Base-by-base conservation (phyloP, 2,329 filamentous ascomycete genomes). In the Albophoma yamanashiensis region DNA sequence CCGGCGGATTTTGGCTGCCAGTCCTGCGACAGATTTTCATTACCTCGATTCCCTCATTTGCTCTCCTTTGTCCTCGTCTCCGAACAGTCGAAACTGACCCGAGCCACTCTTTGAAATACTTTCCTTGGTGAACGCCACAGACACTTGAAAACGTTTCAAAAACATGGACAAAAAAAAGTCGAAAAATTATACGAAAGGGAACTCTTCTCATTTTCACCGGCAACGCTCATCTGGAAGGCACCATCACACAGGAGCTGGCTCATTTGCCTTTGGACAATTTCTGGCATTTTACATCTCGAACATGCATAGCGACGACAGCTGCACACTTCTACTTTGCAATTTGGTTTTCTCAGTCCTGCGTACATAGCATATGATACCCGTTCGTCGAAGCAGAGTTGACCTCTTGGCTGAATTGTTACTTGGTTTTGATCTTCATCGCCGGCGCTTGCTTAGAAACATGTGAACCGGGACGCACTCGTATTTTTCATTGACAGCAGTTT, bases 31-130 rank as follows among this genome's bases (percentile, higher is more conserved):
- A 15, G 7, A 57, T 57, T 60, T 59, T 61, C 61, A 60, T 64
- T 55, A 56, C n/a, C 42, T 58, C 43, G 22, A 17, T 60, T 25
- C 59, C 14, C 59, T 31, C 60, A 36, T 17, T 62, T 45, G 62
- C 55, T 47, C n/a, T 39, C 27, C 55, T 57, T 39, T 50, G 20
- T 40, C 2, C 7, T 59, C 31, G 60, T 57, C 34, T 42, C 47
- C 56, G 38, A 34, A 40, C 25, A 12, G 27, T 57, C 56, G 59
- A 36, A 60, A 67, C 67, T 66, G 62, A 72, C 70, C 65, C 58
- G 60, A 70, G 72, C 73, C 73, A 58, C 60, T 74, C 73, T 56
- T 67, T 73, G 58, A 58, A 6, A 64, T 56, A 61, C 2, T 70
- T 73, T 71, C 65, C 67, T 73, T 69, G 53, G 53, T 42, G 61